Evolutionary conservation across 257 asterid species (phyloP), one percentile per base, ranked within the genome.

Genomic region (Solanum pimpinellifolium): DNA sequence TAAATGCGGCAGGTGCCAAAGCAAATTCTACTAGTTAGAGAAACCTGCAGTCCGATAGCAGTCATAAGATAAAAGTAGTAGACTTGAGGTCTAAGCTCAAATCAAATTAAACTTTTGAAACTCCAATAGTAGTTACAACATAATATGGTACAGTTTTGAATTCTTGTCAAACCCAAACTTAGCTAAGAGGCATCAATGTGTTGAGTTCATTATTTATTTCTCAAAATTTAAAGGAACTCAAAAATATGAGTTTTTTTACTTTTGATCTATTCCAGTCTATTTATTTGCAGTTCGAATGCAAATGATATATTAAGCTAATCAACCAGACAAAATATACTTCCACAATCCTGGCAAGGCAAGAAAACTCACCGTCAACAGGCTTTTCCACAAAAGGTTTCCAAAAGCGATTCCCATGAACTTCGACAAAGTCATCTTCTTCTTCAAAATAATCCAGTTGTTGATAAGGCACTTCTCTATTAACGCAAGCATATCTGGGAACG

Each of bases 301-400:
- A 47, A 29, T 33, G 20, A 47, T 16, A 80, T 16, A 29, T 47
- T 46, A 27, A 27, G 84, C 44, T 47, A 80, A 46, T 16, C 27
- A 13, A 80, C 16, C 68, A 80, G 68, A 41, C 33, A n/a, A 13
- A 39, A 41, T 56, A 41, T 76, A 42, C 37, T 80, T 46, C 5
- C 14, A 80, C 10, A 29, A 29, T 46, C 85, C 42, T 47, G 7
- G 41, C 42, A 80, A 47, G 85, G 27, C 85, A 47, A 7, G 85
- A 80, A 80, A 47, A 47, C 68, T 47, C 18, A 95, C 99, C 98
- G 88, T 97, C 88, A 89, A 97, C 91, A 70, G 99, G 99, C 90
- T 97, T 97, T 96, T 97, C 99, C 85, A 97, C 99, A 88, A 97
- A 94, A 65, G 99, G 99, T 88, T 97, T 97, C 96, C 96, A 94